Conservation (phyloP, 2,329 filamentous ascomycete genomes). For the Apiospora pterosperma region DNA sequence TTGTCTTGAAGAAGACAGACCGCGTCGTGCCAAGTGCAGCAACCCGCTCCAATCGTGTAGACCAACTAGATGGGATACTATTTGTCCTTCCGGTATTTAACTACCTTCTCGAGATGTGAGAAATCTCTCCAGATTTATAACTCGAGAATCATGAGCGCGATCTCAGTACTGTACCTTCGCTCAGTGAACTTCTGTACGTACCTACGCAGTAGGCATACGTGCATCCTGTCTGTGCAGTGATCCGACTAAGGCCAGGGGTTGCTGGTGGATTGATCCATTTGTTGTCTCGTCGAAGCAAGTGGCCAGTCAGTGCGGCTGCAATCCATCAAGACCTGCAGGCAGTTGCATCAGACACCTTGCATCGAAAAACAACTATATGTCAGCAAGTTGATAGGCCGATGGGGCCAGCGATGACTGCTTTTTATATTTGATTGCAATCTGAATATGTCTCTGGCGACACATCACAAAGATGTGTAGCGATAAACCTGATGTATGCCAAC, state of each 20-base stretch:
- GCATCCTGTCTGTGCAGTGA: not conserved
- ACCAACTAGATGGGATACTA: too few relatives aligned
- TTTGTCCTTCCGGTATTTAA: too few relatives aligned
- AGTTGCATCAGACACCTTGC: constrained; percentile 2
- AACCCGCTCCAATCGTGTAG: not conserved
- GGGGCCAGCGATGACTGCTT: not conserved
- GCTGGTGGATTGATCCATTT: not conserved
- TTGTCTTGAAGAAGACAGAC: not conserved
- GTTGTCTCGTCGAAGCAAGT: not conserved
- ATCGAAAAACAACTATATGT: not conserved
- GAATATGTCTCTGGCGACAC: not conserved
- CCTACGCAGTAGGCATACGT: not conserved
- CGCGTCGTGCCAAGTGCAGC: not conserved
- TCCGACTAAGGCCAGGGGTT: not conserved
- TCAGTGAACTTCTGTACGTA: too few relatives aligned
- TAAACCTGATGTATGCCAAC: not conserved
- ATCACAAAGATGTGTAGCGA: not conserved
- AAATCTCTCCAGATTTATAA: not conserved
- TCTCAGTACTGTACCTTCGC: not conserved
- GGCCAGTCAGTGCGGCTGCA: not conserved
- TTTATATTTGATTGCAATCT: constrained; percentile 1
- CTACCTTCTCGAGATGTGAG: not conserved
- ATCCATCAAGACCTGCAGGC: not conserved
- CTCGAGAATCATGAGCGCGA: not conserved
- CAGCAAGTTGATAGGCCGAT: not conserved